Evolutionary conservation across 108 stramenopile species (phyloP), one percentile per base, ranked within the genome.

Genomic region (Nannochloropsis oceanica): DNA sequence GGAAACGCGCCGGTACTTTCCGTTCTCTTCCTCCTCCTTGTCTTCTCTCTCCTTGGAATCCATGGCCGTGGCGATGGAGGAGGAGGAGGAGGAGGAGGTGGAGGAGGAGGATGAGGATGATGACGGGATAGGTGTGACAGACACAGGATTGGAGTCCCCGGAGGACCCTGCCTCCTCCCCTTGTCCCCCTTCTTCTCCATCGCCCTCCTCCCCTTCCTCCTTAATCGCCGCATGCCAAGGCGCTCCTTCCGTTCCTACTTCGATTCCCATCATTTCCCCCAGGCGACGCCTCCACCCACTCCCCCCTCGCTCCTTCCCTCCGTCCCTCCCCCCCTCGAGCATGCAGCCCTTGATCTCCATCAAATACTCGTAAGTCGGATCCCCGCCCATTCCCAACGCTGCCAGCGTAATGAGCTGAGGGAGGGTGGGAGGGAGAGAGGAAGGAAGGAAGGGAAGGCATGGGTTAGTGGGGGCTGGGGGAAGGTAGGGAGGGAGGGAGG

Each of bases 281-380:
- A n/a, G 5, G 0, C 59, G 22, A 5, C n/a, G 22, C 59, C 59
- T 73, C 18, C n/a, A 73, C 59, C 18, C 9, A 73, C 59, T n/a
- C 59, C n/a, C 9, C 59, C 59, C 59, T 73, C n/a, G 22, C 59
- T 73, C 59, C 18, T n/a, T 18, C 59, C n/a, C n/a, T 73, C 2
- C n/a, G 8, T 73, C 9, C 59, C 59, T 73, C 59, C 59, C 59
- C 59, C 59, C 59, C 59, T 73, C 80, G 80, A 25, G 24, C 83
- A 87, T 25, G 83, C 88, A 89, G 13, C 80, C 81, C 73, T 34
- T 27, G 43, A 88, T 43, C 79, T 84, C 34, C 44, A 20, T 22
- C 11, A 89, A 26, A 14, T 87, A 83, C 27, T 25, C 44, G 18
- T 85, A 44, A 2, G 14, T 20, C 10, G 89, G 50, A 20, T 73